These are phyloP conservation scores for Blastobotrys elegans DNA, from an alignment of 1,139 yeast species.

Conservation along the genomic window DNA sequence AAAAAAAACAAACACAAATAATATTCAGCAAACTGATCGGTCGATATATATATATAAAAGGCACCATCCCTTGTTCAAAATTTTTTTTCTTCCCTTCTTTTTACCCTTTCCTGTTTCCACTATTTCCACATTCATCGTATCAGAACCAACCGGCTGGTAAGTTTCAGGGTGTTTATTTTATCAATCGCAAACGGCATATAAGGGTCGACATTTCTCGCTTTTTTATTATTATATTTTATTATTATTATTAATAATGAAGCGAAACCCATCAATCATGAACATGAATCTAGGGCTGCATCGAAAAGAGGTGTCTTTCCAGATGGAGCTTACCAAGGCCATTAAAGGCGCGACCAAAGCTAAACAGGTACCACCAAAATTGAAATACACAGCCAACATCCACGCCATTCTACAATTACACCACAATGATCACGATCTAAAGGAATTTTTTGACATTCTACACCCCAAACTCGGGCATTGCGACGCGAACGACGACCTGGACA, in stretches of 20 bases:
- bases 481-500: constrained; percentile 2
- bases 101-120: neutral
- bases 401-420: constrained; percentile 16
- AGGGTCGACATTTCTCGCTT: no score
- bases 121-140: neutral
- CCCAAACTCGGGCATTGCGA: constrained; percentile 14
- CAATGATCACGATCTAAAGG: constrained; percentile 13
- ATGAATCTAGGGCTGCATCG: neutral
- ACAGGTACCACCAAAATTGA: constrained; percentile 21
- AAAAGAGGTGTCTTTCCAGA: neutral
- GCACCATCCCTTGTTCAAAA: neutral
- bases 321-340: constrained; percentile 12
- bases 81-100: neutral
- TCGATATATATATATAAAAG: neutral
- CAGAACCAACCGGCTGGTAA: neutral
- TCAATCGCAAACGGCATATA: neutral
- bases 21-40: neutral
- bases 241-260: neutral
- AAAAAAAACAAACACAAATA: no score
- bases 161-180: neutral
- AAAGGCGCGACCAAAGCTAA: constrained; percentile 25
- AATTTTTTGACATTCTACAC: constrained; percentile 17
- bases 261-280: constrained; percentile 1
- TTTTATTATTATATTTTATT: no score
- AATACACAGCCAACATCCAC: constrained; percentile 19